Evolutionary conservation across 1,284 basidiomycete species (phyloP), one percentile per base, ranked within the genome.

Genomic region (Apiotrichum sp.): DNA sequence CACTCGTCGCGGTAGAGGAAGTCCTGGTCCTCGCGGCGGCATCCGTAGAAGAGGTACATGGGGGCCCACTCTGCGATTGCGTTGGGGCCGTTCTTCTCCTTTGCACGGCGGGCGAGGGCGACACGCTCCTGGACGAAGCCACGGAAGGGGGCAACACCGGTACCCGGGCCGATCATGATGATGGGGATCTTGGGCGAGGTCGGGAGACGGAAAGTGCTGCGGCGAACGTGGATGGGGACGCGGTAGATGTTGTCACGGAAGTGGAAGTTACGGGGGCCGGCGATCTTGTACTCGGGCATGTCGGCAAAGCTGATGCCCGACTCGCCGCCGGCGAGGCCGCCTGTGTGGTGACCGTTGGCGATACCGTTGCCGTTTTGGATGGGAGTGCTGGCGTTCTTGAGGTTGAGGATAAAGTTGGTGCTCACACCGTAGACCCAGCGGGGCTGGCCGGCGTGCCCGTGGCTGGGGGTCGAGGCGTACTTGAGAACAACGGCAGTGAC

Each of bases 161-260:
- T 98, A 55, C 95, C 95, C 57, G 95, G 95, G 53, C 95, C 95
- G 72, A 98, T 85, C 95, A 98, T 98, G 76, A 98, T 93, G 56
- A 98, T 87, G 3, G 95, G 95, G 59, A 91, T 93, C 82, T 96
- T 97, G 52, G 95, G 95, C 72, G 90, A 92, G 13, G 95, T 98
- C 5, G 95, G 95, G 57, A 98, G 79, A 54, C 95, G 83, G 85
- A 98, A 98, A 10, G 93, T 98, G 31, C 91, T 95, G 52, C 96
- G 84, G 58, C 96, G 84, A 55, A 98, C 89, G 73, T 98, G 95
- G 58, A 98, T 83, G 10, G 95, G 96, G 6, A 89, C 84, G 76
- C 90, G 91, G 80, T 86, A 90, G 43, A 84, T 73, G 31, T 78
- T 80, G 5, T 84, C 84, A 43, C 69, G 69, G 48, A 71, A 62